Evolutionary conservation across 495 filamentous ascomycete genomes (phyloP).

Genomic region (Neurospora tetraspora): DNA sequence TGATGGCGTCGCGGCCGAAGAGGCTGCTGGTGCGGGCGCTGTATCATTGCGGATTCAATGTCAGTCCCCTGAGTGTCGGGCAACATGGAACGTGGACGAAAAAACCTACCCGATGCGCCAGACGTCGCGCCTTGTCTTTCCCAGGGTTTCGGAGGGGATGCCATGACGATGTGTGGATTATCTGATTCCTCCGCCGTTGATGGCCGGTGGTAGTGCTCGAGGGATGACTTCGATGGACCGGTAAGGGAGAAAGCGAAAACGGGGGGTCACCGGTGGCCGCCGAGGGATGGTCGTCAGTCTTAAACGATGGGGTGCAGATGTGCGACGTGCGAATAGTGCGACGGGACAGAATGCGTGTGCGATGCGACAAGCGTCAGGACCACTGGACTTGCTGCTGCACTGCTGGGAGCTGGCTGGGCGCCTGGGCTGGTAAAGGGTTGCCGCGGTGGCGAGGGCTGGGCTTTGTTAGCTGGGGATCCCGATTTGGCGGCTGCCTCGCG

Average conservation of each 20-base stretch:
- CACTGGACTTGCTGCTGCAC: not conserved
- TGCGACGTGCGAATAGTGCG: not conserved
- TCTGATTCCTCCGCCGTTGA: not conserved
- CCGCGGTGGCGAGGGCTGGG: not conserved
- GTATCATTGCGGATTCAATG: not conserved
- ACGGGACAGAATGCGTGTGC: not conserved
- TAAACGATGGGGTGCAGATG: not conserved
- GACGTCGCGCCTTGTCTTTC: constrained; percentile 61
- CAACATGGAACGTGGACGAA: constrained; percentile 3
- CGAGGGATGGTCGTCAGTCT: not conserved
- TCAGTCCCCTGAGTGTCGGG: not conserved
- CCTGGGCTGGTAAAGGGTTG: not conserved
- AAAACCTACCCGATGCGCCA: constrained; percentile 39
- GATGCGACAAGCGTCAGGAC: not conserved
- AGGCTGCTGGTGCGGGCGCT: not conserved
- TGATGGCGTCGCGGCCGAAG: not conserved
- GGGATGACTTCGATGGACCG: not conserved
- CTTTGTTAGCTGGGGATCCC: not conserved
- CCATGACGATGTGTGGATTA: constrained; percentile 24
- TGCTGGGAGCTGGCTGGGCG: not conserved
- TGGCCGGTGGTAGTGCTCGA: not conserved
- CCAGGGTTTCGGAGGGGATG: constrained; percentile 94
- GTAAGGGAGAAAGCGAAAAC: not conserved
- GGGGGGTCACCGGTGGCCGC: not conserved
- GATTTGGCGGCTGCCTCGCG: not conserved